These are phyloP conservation scores for Suillus cothurnatus DNA, from an alignment of 768 basidiomycete genomes.

Conservation along the genomic window DNA sequence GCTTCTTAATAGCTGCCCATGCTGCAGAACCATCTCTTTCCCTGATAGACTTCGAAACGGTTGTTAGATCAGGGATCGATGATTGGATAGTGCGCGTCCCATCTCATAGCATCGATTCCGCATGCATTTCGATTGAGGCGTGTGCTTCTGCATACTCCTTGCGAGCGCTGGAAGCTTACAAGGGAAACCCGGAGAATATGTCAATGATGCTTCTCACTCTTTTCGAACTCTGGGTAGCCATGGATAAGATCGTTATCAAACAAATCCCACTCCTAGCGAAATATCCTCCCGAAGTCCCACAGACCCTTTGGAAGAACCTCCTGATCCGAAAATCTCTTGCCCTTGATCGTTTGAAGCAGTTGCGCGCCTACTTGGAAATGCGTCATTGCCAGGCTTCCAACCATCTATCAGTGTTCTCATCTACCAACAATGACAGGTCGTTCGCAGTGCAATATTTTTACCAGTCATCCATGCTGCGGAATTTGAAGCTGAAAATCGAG, in stretches of 20 bases:
- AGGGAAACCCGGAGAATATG: conserved; percentile 37
- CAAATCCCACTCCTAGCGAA: conserved; percentile 30
- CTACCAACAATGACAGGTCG: conserved; percentile 13
- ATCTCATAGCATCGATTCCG: conserved; percentile 5
- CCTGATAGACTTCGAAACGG: conserved; percentile 41
- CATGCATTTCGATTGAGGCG: conserved; percentile 22
- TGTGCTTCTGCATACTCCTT: conserved; percentile 31
- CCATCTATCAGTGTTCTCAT: conserved; percentile 37
- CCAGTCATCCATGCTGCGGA: conserved; percentile 22
- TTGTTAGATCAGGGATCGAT: conserved; percentile 34
- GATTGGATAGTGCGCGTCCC: conserved; percentile 32
- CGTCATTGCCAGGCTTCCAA: conserved; percentile 27
- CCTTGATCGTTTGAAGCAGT: conserved; percentile 29
- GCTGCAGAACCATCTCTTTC: conserved; percentile 17
- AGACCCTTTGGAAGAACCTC: conserved; percentile 26
- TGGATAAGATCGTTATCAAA: conserved; percentile 29
- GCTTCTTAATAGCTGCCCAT: conserved; percentile 17
- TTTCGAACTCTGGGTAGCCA: conserved; percentile 40
- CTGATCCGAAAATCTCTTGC: conserved; percentile 30
- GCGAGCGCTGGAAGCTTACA: conserved; percentile 29
- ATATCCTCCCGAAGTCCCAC: conserved; percentile 38
- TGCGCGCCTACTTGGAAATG: conserved; percentile 34
- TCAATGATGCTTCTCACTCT: conserved; percentile 46
- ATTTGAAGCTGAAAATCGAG: conserved; percentile 34
- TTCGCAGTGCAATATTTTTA: conserved; percentile 42